Percentiles rank a stretch among this genome's conserved stretches.
These are phyloP conservation scores for Tulasnella sp. DNA, from an alignment of 768 basidiomycete genomes.

Conservation along the genomic window DNA sequence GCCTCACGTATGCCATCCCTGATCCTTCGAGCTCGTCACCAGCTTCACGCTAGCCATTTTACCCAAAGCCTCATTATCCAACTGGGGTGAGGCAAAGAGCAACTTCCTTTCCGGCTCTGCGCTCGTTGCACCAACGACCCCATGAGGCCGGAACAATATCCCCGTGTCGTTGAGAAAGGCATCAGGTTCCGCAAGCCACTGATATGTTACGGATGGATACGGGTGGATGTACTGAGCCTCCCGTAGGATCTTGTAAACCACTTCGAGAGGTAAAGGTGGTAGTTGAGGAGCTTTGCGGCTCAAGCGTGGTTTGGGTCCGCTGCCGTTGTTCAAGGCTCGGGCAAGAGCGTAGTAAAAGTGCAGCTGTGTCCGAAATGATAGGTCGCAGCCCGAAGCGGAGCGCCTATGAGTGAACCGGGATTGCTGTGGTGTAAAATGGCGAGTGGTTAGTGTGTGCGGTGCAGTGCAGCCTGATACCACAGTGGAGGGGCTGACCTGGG, in stretches of 20 bases:
- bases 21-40: constrained; percentile 12
- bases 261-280: neutral
- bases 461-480: neutral
- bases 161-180: neutral
- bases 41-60: neutral
- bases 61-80: neutral
- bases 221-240: neutral
- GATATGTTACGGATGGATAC: neutral
- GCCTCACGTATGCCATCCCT: constrained; percentile 13
- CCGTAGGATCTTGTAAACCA: constrained; percentile 4
- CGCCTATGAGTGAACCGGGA: neutral
- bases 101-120: neutral
- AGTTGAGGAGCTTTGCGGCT: neutral
- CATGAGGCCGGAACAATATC: neutral
- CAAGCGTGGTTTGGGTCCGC: neutral
- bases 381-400: neutral
- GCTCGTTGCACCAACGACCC: neutral
- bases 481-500: neutral
- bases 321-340: neutral
- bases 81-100: neutral
- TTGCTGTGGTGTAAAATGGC: neutral
- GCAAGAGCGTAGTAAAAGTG: constrained; percentile 9
- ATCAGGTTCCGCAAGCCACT: neutral
- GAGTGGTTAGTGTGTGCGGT: neutral
- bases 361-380: neutral